Percentiles rank a stretch among this genome's conserved stretches.
Conservation (phyloP, 2,329 filamentous ascomycete genomes). For the Stenocarpella maydis region DNA sequence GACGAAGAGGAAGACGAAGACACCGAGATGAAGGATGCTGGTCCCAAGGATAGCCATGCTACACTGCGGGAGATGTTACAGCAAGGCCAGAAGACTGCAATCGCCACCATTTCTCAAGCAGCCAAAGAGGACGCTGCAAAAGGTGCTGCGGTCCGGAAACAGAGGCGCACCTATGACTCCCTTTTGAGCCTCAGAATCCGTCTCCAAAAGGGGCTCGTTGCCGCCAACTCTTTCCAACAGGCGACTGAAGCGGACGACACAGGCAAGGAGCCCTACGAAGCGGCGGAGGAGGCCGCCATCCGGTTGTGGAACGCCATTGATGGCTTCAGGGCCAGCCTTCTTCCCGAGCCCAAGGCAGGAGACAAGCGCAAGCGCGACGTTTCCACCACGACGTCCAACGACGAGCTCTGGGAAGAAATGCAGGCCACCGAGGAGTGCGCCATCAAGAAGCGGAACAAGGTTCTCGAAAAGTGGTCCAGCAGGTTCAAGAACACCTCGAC, state of each 20-base stretch:
- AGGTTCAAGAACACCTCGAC: constrained; percentile 74
- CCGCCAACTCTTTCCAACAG: constrained; percentile 75
- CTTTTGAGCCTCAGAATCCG: constrained; percentile 91
- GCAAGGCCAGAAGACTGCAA: constrained; percentile 71
- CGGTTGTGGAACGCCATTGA: constrained; percentile 86
- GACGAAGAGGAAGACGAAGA: constrained; percentile 46
- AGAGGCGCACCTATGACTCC: constrained; percentile 86
- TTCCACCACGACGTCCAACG: constrained; percentile 63
- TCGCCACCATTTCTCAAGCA: constrained; percentile 68
- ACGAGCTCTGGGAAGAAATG: constrained; percentile 78
- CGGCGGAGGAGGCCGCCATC: constrained; percentile 85
- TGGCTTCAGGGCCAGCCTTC: constrained; percentile 69
- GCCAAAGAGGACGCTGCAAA: constrained; percentile 83
- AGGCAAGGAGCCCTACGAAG: constrained; percentile 66
- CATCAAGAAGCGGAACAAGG: constrained; percentile 69
- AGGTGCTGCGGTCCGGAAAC: constrained; percentile 83
- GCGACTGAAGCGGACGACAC: constrained; percentile 49
- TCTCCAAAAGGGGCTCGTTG: constrained; percentile 87
- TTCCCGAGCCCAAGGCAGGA: constrained; percentile 56
- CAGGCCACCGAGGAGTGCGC: constrained; percentile 68
- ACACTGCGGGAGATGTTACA: constrained; percentile 74
- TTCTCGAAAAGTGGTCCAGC: constrained; percentile 89
- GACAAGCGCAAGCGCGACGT: constrained; percentile 69
- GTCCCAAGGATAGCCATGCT: constrained; percentile 53
- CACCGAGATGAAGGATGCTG: constrained; percentile 42